A percentile compares a stretch with the other conserved stretches of the same genome.
These are phyloP conservation scores for Brachypodium distachyon DNA, from an alignment of 202 grass and related monocot genomes.

Conservation along the genomic window DNA sequence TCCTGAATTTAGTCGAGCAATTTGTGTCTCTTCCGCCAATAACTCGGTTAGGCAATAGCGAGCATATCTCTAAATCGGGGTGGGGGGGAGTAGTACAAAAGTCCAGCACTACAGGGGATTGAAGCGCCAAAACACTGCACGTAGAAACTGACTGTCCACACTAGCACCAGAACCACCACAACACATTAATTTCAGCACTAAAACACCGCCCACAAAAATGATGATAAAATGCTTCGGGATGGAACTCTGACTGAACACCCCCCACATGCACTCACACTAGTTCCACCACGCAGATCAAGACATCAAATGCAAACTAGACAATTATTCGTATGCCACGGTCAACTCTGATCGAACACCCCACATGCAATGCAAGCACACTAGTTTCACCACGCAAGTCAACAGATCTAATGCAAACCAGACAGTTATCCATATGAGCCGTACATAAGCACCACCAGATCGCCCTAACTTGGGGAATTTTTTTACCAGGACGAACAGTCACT, in stretches of 20 bases:
- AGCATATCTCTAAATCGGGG: background rate
- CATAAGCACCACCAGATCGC: background rate
- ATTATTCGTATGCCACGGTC: too few relatives aligned
- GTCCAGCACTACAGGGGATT: background rate
- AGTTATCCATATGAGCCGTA: background rate
- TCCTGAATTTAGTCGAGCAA: background rate
- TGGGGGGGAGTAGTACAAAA: background rate
- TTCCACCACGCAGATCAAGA: too few relatives aligned
- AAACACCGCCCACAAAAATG: slow-evolving; percentile 1
- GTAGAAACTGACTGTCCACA: background rate
- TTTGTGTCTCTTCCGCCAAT: background rate
- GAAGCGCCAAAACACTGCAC: slow-evolving; percentile 1
- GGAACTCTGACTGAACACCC: too few relatives aligned
- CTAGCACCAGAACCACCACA: background rate
- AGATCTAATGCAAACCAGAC: slow-evolving; percentile 13
- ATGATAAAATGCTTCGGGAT: background rate
- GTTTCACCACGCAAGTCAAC: slow-evolving; percentile 23
- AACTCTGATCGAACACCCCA: slow-evolving; percentile 15
- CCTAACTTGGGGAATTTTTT: slow-evolving; percentile 15
- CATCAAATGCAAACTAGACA: too few relatives aligned
- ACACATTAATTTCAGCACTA: slow-evolving; percentile 10
- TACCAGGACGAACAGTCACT: slow-evolving; percentile 9
- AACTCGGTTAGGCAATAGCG: background rate
- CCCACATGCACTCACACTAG: too few relatives aligned
- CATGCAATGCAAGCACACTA: slow-evolving; percentile 27